A percentile compares a stretch with the other conserved stretches of the same genome.
Conservation (phyloP, 371 early-diverging fungal genomes). For the Amoeboaphelidium protococcarum region DNA sequence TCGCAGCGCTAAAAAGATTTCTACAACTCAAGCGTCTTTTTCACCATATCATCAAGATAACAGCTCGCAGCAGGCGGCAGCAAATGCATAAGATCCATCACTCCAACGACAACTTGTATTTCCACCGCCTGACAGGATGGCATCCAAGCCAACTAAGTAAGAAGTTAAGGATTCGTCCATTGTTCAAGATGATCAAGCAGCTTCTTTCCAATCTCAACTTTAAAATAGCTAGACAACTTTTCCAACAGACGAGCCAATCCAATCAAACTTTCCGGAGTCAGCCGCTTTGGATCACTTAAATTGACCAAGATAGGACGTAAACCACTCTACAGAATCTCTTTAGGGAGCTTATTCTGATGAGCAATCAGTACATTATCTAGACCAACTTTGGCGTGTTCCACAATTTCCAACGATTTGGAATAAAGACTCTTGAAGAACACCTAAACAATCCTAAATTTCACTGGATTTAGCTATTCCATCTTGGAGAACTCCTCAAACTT, state of each 20-base stretch:
- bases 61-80: slow-evolving; percentile 73
- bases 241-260: slow-evolving; percentile 77
- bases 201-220: slow-evolving; percentile 90
- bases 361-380: slow-evolving; percentile 47
- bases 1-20: slow-evolving; percentile 37
- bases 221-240: slow-evolving; percentile 84
- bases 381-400: slow-evolving; percentile 81
- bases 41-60: slow-evolving; percentile 68
- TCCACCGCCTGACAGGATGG: slow-evolving; percentile 65
- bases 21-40: slow-evolving; percentile 59
- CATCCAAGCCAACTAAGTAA: slow-evolving; percentile 48
- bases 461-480: slow-evolving; percentile 13
- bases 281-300: slow-evolving; percentile 66
- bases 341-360: slow-evolving; percentile 62
- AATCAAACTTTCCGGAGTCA: slow-evolving; percentile 72
- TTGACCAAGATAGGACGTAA: slow-evolving; percentile 80
- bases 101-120: slow-evolving; percentile 73
- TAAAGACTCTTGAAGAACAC: slow-evolving; percentile 94
- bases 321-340: slow-evolving; percentile 85
- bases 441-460: slow-evolving; percentile 64
- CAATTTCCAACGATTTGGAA: slow-evolving; percentile 66
- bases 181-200: slow-evolving; percentile 76
- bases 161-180: slow-evolving; percentile 62
- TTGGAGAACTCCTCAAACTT: slow-evolving; percentile 46
- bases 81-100: slow-evolving; percentile 69